Base-by-base conservation (phyloP, 169 alveolate species). In the Eimeria sp. region DNA sequence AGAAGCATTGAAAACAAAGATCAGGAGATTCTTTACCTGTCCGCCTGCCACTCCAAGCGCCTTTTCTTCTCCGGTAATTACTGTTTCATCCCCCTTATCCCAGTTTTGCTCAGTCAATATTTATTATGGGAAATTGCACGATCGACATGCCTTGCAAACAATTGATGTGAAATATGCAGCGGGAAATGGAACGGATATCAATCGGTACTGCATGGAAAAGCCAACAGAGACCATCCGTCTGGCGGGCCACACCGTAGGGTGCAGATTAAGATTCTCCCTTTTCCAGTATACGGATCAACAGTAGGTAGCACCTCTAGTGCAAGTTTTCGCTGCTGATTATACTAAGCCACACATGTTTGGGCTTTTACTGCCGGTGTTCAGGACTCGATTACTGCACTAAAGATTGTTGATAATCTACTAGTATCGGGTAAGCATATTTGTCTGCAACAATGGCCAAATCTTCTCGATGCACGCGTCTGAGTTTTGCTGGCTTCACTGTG, bases 381-480 rank as follows among this genome's bases (percentile, higher is more conserved):
- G 93, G 93, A 87, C 33, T 87, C 93, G 10, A 64, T 87, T 52
- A 87, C 93, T 8, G 93, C 93, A 64, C 56, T 87, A 66, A 87
- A 87, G 82, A 62, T 66, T 43, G 83, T 87, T 87, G 93, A 87
- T 49, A 16, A 72, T 33, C 2, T 40, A 33, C 93, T 87, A 23
- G 68, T 87, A 30, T 87, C 93, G 6, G 93, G 93, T 87, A 87
- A 40, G 33, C 49, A 52, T 49, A 11, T 40, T 0, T 78, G 16
- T 20, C 25, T 14, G 4, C 6, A 14, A 40, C 54, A 74, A 74
- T 20, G 8, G 18, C 11, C 3, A 0, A 10, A 40, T 13, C 0
- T 6, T 1, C 30, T 49, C 0, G 18, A 25, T 46, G 88, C 43
- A 20, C n/a, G 8, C 13, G 46, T 27, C 8, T 25, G 66, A 25